These are phyloP conservation scores for Exserohilum turcica DNA, from an alignment of 2,329 filamentous ascomycete species.

Conservation along the genomic window DNA sequence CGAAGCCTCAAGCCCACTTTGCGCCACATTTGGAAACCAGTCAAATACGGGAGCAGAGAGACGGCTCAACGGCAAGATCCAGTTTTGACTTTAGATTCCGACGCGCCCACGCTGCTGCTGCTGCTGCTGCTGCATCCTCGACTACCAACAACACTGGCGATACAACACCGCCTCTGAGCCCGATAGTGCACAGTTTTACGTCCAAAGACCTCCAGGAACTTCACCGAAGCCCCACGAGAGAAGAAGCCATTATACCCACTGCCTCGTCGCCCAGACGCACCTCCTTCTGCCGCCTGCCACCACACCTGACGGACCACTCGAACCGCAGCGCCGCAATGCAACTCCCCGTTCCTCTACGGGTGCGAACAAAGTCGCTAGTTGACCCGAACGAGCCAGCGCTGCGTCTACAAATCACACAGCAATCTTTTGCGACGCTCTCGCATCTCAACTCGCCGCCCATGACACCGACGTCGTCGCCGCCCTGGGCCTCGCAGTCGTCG, in stretches of 20 bases:
- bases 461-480: conserved; percentile 28
- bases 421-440: conserved; percentile 12
- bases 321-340: conserved; percentile 39
- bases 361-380: conserved; percentile 37
- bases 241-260: conserved; percentile 16
- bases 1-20: conserved; percentile 17
- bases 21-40: conserved; percentile 30
- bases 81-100: conserved; percentile 37
- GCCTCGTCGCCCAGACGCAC: conserved; percentile 27
- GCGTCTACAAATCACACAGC: conserved; percentile 35
- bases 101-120: conserved; percentile 9
- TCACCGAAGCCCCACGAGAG: conserved; percentile 21
- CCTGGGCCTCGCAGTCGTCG: conserved; percentile 32
- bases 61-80: conserved; percentile 18
- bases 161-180: conserved; percentile 36
- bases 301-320: conserved; percentile 33
- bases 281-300: conserved; percentile 24
- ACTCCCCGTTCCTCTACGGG: conserved; percentile 22
- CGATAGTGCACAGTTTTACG: conserved; percentile 30
- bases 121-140: too few relatives aligned
- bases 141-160: conserved; percentile 29
- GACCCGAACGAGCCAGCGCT: conserved; percentile 39
- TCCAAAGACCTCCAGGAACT: conserved; percentile 28
- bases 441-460: conserved; percentile 20
- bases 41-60: conserved; percentile 4